phyloP scores from a whole-genome alignment of 139 green algal species.

The Chlorokybus atmophyticus region DNA sequence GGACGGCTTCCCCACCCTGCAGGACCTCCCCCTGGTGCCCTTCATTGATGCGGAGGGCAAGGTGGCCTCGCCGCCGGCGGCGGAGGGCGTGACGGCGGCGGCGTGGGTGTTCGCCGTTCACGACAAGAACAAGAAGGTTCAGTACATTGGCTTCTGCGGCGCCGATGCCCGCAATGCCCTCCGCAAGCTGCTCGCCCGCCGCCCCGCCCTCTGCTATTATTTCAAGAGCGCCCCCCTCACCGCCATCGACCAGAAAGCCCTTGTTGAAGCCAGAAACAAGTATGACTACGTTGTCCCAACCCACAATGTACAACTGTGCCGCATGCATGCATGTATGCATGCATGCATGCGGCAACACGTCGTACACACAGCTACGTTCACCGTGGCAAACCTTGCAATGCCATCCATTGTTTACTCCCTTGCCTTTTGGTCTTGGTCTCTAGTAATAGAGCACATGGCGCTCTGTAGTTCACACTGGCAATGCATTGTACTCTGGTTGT shows the following conservation, averaged over 20 bases:
- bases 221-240: slow-evolving; percentile 52
- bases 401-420: too few species aligned
- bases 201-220: slow-evolving; percentile 65
- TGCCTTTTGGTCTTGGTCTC: too few species aligned
- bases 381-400: too few species aligned
- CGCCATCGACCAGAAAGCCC: slow-evolving; percentile 55
- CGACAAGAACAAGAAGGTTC: slow-evolving; percentile 61
- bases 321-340: too few species aligned
- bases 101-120: slow-evolving; percentile 73
- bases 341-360: too few species aligned
- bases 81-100: slow-evolving; percentile 21
- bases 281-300: too few species aligned
- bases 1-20: slow-evolving; percentile 10
- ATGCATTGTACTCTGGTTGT: too few species aligned
- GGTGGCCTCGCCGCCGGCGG: slow-evolving; percentile 10
- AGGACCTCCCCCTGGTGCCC: slow-evolving; percentile 13
- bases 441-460: too few species aligned
- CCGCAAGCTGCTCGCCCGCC: slow-evolving; percentile 54
- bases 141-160: slow-evolving; percentile 85
- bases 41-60: slow-evolving; percentile 21
- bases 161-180: slow-evolving; percentile 63
- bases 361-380: too few species aligned
- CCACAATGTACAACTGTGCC: too few species aligned
- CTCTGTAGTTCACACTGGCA: too few species aligned
- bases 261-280: slow-evolving; percentile 47